Evolutionary conservation across 2,329 filamentous ascomycete genomes (phyloP).

Genomic region (Colletotrichum karsti): DNA sequence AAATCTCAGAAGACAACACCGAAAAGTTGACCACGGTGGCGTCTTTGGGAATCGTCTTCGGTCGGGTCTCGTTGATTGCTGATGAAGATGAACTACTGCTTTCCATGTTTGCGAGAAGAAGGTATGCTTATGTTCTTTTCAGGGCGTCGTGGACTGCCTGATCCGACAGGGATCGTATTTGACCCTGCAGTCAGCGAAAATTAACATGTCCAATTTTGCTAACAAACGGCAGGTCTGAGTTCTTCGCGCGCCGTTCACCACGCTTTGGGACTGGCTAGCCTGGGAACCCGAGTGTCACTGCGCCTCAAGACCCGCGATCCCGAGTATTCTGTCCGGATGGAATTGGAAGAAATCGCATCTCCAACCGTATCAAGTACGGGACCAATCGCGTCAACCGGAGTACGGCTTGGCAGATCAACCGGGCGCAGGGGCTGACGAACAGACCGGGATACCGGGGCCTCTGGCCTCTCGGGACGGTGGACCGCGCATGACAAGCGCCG

Average conservation of each 20-base stretch:
- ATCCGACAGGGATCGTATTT: neutral
- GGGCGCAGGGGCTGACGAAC: neutral
- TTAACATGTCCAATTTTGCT: neutral
- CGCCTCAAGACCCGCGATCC: constrained; percentile 6
- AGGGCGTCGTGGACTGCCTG: neutral
- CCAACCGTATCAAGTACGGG: neutral
- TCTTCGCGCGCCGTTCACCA: neutral
- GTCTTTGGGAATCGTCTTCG: too few relatives aligned
- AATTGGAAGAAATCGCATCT: neutral
- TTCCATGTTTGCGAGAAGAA: neutral
- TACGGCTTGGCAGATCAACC: neutral
- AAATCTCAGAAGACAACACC: neutral
- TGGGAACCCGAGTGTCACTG: constrained; percentile 2
- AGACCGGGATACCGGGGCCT: neutral
- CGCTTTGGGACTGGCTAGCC: neutral
- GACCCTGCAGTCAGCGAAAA: neutral
- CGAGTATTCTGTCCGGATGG: neutral
- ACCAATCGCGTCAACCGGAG: neutral
- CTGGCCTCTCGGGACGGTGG: neutral
- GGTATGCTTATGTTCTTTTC: constrained; percentile 8
- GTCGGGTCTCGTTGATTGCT: neutral
- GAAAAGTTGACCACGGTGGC: neutral
- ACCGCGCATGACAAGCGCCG: constrained; percentile 2
- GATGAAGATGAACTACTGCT: neutral
- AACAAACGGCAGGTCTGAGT: neutral